Conservation (phyloP, 352 stramenopile species). For the Phytophthora pistaciae region DNA sequence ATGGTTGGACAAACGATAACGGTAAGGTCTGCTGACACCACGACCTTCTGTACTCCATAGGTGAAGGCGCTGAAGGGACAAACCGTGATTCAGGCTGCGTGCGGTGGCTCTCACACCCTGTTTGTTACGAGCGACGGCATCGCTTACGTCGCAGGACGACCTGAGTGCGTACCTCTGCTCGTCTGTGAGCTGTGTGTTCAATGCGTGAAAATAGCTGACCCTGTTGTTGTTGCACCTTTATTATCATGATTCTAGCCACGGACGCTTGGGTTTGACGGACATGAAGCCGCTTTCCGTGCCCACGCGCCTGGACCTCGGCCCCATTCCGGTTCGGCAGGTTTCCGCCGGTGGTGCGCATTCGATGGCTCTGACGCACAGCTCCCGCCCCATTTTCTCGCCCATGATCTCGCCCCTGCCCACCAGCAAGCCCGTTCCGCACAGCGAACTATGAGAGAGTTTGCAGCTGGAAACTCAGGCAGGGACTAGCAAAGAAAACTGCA, state of each 20-base stretch:
- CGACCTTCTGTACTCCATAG: slow-evolving; percentile 25
- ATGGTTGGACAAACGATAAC: neutral
- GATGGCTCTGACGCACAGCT: slow-evolving; percentile 73
- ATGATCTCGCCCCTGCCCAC: slow-evolving; percentile 60
- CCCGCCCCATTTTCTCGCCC: slow-evolving; percentile 62
- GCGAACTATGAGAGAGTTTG: slow-evolving; percentile 26
- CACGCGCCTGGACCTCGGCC: slow-evolving; percentile 60
- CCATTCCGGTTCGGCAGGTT: slow-evolving; percentile 70
- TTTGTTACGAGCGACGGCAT: slow-evolving; percentile 89
- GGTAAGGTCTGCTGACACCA: slow-evolving; percentile 8
- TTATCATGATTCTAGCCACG: slow-evolving; percentile 53
- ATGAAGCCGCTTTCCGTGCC: slow-evolving; percentile 66
- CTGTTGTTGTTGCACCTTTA: slow-evolving; percentile 4
- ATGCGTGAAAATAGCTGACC: neutral
- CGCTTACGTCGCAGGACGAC: slow-evolving; percentile 82
- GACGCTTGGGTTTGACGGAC: slow-evolving; percentile 65
- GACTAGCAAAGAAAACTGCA: slow-evolving; percentile 2
- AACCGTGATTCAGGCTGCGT: slow-evolving; percentile 75
- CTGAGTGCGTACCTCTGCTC: slow-evolving; percentile 69
- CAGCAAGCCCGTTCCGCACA: slow-evolving; percentile 33
- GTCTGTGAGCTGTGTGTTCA: neutral
- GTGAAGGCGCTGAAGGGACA: slow-evolving; percentile 72
- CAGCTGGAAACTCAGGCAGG: neutral
- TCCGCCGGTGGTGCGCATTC: slow-evolving; percentile 82
- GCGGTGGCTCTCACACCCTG: slow-evolving; percentile 86